Percentiles rank a stretch among this genome's conserved stretches.
phyloP scores from a whole-genome alignment of 345 rosid species.

The Aurinia saxatilis region DNA sequence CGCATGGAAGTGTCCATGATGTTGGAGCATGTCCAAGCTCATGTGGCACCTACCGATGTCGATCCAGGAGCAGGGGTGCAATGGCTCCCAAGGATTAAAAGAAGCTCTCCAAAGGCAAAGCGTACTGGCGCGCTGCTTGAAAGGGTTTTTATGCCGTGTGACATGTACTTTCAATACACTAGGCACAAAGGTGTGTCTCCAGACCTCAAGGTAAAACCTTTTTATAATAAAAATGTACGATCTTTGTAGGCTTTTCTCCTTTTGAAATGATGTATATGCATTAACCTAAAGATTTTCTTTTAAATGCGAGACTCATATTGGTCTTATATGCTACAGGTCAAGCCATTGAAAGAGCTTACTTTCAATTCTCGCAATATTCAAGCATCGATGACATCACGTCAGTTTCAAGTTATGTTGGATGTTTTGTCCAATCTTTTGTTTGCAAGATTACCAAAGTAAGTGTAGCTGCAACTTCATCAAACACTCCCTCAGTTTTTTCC shows the following conservation, averaged over 20 bases:
- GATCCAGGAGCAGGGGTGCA: conserved; percentile 99
- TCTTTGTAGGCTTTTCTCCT: not conserved
- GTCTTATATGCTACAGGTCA: conserved; percentile 41
- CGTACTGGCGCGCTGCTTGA: conserved; percentile 98
- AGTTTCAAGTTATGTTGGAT: conserved; percentile 85
- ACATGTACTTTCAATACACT: conserved; percentile 92
- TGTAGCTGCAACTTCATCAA: conserved; percentile 6
- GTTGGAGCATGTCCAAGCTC: conserved; percentile 98
- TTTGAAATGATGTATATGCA: not conserved
- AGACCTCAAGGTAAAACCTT: conserved; percentile 70
- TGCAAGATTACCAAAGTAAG: conserved; percentile 83
- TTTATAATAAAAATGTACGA: not conserved
- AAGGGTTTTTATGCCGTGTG: conserved; percentile 98
- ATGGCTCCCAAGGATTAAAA: conserved; percentile 87
- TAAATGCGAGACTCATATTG: conserved; percentile 5
- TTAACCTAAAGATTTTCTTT: not conserved
- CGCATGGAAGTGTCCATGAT: conserved; percentile 89
- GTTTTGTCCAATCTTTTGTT: conserved; percentile 87
- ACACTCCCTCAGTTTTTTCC: not conserved
- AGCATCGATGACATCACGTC: conserved; percentile 91
- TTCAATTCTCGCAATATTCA: conserved; percentile 71
- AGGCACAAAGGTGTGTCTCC: conserved; percentile 97
- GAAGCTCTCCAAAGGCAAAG: conserved; percentile 82
- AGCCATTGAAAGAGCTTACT: conserved; percentile 86
- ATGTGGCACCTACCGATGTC: conserved; percentile 99